Percentiles rank a stretch among this genome's conserved stretches.
phyloP scores from a whole-genome alignment of 768 basidiomycete genomes.

The Dioszegia crocea region DNA sequence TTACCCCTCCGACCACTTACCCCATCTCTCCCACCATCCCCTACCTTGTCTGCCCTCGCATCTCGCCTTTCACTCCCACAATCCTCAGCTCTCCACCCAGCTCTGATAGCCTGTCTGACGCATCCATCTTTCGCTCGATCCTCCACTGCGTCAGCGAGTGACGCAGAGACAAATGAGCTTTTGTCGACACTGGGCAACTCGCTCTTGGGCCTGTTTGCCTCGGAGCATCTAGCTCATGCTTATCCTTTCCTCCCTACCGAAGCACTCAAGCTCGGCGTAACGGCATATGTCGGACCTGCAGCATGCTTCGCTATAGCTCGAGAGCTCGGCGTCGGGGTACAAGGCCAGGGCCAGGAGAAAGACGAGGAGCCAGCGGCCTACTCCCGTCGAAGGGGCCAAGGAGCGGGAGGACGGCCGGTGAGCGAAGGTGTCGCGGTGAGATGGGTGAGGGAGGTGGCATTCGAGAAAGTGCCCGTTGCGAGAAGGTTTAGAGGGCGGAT shows the following conservation, averaged over 20 bases:
- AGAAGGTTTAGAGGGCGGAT: conserved; percentile 55
- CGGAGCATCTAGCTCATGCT: conserved; percentile 71
- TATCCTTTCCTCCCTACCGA: conserved; percentile 90
- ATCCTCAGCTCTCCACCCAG: conserved; percentile 22
- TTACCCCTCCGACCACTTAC: not conserved
- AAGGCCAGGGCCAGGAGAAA: conserved; percentile 10
- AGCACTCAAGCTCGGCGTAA: conserved; percentile 84
- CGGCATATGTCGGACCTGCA: conserved; percentile 81
- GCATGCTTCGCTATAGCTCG: conserved; percentile 79
- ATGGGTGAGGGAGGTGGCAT: conserved; percentile 11
- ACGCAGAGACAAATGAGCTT: conserved; percentile 63
- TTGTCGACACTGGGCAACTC: conserved; percentile 76
- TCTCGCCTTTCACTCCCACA: conserved; percentile 38
- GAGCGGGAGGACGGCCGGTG: conserved; percentile 14
- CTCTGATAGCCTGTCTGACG: conserved; percentile 38
- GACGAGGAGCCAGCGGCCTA: conserved; percentile 5
- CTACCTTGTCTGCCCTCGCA: conserved; percentile 43
- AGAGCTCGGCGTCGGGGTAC: conserved; percentile 53
- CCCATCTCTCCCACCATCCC: conserved; percentile 15
- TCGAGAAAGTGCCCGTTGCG: conserved; percentile 24
- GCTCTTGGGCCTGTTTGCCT: conserved; percentile 81
- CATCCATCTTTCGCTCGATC: conserved; percentile 37
- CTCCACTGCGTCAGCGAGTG: not conserved
- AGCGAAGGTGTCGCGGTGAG: conserved; percentile 57
- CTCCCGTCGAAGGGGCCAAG: conserved; percentile 16